Evolutionary conservation across 306 rosid species (phyloP), one percentile per base, ranked within the genome.

Genomic region (Malus asiatica): DNA sequence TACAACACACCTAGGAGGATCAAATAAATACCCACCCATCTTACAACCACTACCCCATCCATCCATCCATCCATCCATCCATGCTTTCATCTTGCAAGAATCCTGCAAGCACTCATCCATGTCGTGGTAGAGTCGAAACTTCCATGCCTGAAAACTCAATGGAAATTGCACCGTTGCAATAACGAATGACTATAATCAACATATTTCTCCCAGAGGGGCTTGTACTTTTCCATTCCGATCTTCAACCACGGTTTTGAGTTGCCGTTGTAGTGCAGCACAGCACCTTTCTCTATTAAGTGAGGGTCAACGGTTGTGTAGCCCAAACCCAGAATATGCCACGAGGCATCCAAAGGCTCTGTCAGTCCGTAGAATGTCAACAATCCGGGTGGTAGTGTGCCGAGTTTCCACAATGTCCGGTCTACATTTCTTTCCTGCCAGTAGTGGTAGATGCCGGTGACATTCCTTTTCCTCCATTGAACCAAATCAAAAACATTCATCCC

Each of bases 201-300:
- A 46, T 78, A 85, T 83, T 83, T 93, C 83, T 93, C 96, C 97
- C 97, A 93, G 25, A 90, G 75, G 58, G 88, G 96, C 88, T 90
- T 93, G 89, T 93, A 93, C 86, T 90, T 93, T 67, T 93, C 97
- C 33, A 93, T 89, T 61, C 92, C 97, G 72, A 93, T 93, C 90
- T 93, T 93, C 88, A 93, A 82, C 97, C 97, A 93, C 0, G 97
- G 97, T 76, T 93, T 93, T 59, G 96, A 90, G 84, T 93, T 93
- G n/a, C 97, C 97, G 42, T 93, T 93, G 77, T 86, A 93, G 75
- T 93, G 97, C 68, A 93, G 84, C 33, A 93, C 97, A 30, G 97
- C 96, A 33, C 96, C 97, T 52, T 84, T 88, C 81, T 87, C 88
- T 84, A 93, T 85, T 77, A 87, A 76, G 82, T 84, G 86, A 76